A percentile compares a stretch with the other conserved stretches of the same genome.
phyloP scores from a whole-genome alignment of 345 rosid genomes.

The Passiflora organensis region DNA sequence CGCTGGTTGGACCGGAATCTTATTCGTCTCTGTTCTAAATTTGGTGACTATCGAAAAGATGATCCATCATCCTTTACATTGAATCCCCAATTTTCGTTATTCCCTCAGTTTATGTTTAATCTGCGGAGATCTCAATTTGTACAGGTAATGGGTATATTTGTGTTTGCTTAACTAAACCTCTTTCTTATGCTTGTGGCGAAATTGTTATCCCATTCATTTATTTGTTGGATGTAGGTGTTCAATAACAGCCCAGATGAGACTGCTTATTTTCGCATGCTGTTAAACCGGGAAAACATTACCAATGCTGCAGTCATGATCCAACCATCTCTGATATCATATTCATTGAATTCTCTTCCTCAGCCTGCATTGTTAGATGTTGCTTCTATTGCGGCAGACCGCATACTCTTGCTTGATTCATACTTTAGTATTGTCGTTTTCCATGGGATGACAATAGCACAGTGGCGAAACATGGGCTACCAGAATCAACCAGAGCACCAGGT shows the following conservation, averaged over 20 bases:
- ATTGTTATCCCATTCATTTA: no score
- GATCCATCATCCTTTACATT: conserved; percentile 74
- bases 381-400: conserved; percentile 83
- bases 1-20: conserved; percentile 90
- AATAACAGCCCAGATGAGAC: conserved; percentile 99
- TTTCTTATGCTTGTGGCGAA: no score
- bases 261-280: conserved; percentile 80
- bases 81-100: conserved; percentile 68
- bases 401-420: conserved; percentile 78
- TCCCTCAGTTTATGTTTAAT: conserved; percentile 87
- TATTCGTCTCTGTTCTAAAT: conserved; percentile 69
- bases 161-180: no score
- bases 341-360: conserved; percentile 79
- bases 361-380: conserved; percentile 81
- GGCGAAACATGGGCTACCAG: conserved; percentile 95
- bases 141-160: no score
- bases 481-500: conserved; percentile 89
- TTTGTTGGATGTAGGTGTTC: conserved; percentile 49
- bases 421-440: conserved; percentile 84
- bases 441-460: conserved; percentile 87
- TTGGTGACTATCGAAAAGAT: conserved; percentile 86
- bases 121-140: conserved; percentile 96
- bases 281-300: conserved; percentile 84
- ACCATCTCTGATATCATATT: conserved; percentile 85
- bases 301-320: conserved; percentile 94